Evolutionary conservation across 306 rosid species (phyloP).

Genomic region (Parietaria judaica): DNA sequence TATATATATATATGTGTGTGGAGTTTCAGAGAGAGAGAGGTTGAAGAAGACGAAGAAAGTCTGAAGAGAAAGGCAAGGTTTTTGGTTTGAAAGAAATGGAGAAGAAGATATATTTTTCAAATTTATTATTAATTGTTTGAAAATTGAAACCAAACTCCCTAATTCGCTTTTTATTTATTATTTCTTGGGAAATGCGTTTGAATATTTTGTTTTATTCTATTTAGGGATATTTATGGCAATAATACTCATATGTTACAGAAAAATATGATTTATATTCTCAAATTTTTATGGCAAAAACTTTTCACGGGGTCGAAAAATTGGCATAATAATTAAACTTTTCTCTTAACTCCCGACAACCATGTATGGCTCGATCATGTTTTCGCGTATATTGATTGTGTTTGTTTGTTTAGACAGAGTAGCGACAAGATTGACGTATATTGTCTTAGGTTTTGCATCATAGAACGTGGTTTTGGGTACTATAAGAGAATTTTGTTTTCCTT

Average conservation of each 20-base stretch:
- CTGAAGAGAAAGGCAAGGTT: neutral
- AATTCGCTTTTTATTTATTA: constrained; percentile 1
- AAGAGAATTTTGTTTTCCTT: too few species aligned
- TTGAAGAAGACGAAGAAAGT: neutral
- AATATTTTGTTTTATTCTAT: neutral
- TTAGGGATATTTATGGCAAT: neutral
- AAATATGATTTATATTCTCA: too few species aligned
- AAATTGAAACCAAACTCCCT: constrained; percentile 1
- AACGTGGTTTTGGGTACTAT: too few species aligned
- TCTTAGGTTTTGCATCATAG: too few species aligned
- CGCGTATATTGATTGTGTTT: too few species aligned
- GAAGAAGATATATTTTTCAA: neutral
- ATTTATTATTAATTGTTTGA: neutral
- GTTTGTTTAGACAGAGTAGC: too few species aligned
- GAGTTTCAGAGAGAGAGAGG: neutral
- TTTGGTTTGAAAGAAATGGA: constrained; percentile 1
- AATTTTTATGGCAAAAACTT: too few species aligned
- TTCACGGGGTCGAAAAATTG: too few species aligned
- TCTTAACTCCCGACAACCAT: too few species aligned
- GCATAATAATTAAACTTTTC: too few species aligned
- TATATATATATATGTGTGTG: neutral
- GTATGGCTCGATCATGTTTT: too few species aligned
- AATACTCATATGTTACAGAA: neutral
- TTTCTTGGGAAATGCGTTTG: neutral
- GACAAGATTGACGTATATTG: too few species aligned